These are phyloP conservation scores for Fusarium beomiforme DNA, from an alignment of 2,329 filamentous ascomycete species.

Conservation along the genomic window DNA sequence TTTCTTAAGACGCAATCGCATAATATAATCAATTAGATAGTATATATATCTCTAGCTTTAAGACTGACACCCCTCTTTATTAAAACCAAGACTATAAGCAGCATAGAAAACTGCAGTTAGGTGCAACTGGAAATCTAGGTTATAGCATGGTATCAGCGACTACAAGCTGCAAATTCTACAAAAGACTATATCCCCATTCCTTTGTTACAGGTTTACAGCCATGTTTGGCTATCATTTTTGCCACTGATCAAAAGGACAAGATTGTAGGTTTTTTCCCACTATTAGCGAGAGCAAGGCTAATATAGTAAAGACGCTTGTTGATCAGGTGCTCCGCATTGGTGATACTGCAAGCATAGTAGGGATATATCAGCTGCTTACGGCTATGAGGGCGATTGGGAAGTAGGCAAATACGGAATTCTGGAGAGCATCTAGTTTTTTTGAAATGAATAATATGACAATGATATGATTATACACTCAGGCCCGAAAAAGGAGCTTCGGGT, in stretches of 20 bases:
- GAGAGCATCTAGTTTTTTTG: too few relatives aligned
- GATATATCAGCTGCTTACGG: background rate
- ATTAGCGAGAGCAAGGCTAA: background rate
- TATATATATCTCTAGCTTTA: background rate
- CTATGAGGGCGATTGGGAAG: background rate
- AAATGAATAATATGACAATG: too few relatives aligned
- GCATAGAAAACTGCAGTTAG: background rate
- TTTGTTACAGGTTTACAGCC: background rate
- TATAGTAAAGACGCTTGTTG: background rate
- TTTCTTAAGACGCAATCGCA: background rate
- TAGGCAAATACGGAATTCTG: background rate
- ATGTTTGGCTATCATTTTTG: background rate
- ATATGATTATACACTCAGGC: too few relatives aligned
- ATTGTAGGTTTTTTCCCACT: background rate
- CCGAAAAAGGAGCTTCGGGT: too few relatives aligned
- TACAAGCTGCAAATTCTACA: background rate
- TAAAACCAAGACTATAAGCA: background rate
- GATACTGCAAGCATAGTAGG: background rate
- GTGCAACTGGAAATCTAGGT: background rate
- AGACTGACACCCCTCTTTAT: background rate
- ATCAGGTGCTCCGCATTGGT: background rate
- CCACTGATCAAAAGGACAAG: background rate
- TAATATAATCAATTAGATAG: slow-evolving; percentile 11
- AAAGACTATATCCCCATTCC: background rate
- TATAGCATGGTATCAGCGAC: background rate